Evolutionary conservation across 2,329 filamentous ascomycete species (phyloP), one percentile per base, ranked within the genome.

Genomic region (Exophiala aquamarina): DNA sequence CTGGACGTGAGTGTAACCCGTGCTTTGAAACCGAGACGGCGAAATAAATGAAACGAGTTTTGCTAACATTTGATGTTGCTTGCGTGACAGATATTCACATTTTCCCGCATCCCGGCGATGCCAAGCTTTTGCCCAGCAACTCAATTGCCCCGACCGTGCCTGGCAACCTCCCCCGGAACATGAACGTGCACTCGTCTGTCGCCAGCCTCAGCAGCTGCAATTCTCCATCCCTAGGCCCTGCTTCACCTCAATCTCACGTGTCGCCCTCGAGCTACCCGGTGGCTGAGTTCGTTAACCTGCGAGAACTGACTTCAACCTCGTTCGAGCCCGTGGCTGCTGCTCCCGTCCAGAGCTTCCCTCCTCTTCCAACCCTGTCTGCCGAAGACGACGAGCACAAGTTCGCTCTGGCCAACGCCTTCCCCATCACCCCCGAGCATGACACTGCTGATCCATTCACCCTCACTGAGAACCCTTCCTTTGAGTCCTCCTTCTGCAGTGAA

Each of bases 211-310:
- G 47, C 45, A 45, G 48, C 49, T 59, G 55, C 57, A 51, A 52
- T 31, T 58, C 57, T 19, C 57, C 57, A 18, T 46, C 52, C 14
- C 33, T 59, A 9, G 37, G 42, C 23, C 56, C 56, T 23, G 50
- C 58, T 15, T 54, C 56, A 26, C 58, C 56, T 17, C 52, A 52
- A 40, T 58, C 58, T 19, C 56, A 56, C 45, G 43, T 60, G 66
- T 54, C 61, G 59, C 76, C 79, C 60, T 82, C 87, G 46, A 73
- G 84, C 65, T 63, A 76, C 79, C 58, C 57, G 11, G 85, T 89
- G 66, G 78, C 89, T 58, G 85, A 89, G 70, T 94, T 93, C 67
- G 95, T 92, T 70, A 91, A 96, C 65, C 91, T 92, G 26, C 84
- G 91, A 63, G 89, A 95, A 64, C 74, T 96, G 55, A 95, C 87